A percentile compares a stretch with the other conserved stretches of the same genome.
Evolutionary conservation across 768 basidiomycete genomes (phyloP).

Genomic region (Xerocomus potaroensis): DNA sequence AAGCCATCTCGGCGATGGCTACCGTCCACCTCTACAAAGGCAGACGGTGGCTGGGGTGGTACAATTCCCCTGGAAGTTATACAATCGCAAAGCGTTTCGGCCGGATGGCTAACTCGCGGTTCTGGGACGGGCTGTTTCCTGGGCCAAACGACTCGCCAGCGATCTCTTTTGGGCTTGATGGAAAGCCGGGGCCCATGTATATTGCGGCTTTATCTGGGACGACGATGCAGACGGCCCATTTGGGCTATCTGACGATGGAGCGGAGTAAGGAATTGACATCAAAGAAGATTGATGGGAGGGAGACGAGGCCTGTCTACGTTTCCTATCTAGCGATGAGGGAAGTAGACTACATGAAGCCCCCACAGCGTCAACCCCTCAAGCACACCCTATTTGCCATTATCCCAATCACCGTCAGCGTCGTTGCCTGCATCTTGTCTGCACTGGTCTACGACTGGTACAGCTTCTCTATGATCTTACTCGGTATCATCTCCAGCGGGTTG

Average conservation of each 20-base stretch:
- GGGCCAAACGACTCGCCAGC: constrained; percentile 11
- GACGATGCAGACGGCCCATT: constrained; percentile 18
- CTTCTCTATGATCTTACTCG: constrained; percentile 30
- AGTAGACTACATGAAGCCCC: neutral
- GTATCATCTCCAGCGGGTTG: constrained; percentile 28
- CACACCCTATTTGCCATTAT: constrained; percentile 11
- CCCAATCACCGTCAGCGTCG: constrained; percentile 22
- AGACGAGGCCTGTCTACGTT: constrained; percentile 16
- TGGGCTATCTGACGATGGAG: constrained; percentile 21
- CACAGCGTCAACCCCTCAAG: constrained; percentile 5
- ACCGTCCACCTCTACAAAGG: constrained; percentile 31
- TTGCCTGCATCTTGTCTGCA: constrained; percentile 19
- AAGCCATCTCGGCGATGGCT: constrained; percentile 33
- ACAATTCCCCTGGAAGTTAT: constrained; percentile 34
- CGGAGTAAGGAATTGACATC: constrained; percentile 6
- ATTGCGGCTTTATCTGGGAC: constrained; percentile 26
- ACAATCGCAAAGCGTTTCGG: constrained; percentile 30
- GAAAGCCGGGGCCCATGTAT: constrained; percentile 26
- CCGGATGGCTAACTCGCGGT: constrained; percentile 22
- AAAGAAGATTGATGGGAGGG: constrained; percentile 19
- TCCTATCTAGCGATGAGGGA: constrained; percentile 11
- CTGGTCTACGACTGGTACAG: constrained; percentile 29
- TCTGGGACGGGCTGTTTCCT: too few relatives aligned
- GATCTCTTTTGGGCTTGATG: constrained; percentile 25
- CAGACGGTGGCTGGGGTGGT: constrained; percentile 35